Evolutionary conservation across 768 basidiomycete genomes (phyloP), one percentile per base, ranked within the genome.

Genomic region (Mycena polygramma): DNA sequence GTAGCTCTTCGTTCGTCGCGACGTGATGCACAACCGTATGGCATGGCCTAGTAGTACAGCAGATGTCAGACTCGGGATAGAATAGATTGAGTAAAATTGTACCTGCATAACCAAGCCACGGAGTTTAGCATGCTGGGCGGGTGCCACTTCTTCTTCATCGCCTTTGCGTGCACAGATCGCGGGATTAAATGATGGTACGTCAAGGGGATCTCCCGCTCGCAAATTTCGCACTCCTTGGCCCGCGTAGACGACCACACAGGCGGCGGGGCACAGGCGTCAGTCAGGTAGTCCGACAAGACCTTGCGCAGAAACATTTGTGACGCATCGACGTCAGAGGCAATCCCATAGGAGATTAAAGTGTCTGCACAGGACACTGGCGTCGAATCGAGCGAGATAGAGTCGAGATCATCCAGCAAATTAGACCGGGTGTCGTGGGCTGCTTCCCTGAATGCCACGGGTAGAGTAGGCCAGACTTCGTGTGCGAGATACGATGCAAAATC

Each of bases 111-210:
- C 89, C 88, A 90, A 20, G 89, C 89, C 11, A 90, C 88, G 7
- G 86, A 85, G 69, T 88, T 88, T 36, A 90, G 59, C 84, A 86
- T 84, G 39, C 78, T 74, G 74, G 86, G 83, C 0, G 83, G 77
- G 75, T 90, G 89, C 89, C 89, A 89, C 54, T 83, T 85, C 76
- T 84, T 86, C 82, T 88, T 90, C 48, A 86, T 72, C n/a, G 80
- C 88, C 75, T 88, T 90, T 2, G 81, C 78, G 68, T 91, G 89
- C 20, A 79, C 82, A 22, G 85, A 84, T 36, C 86, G 82, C 2
- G 89, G 89, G 53, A 90, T 88, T 37, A 90, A 83, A 68, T 90
- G 89, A 75, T 90, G 89, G 74, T 89, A 90, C 22, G 89, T 90
- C 74, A 90, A 77, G 14, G 86, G 87, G 3, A 89, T 83, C 59